phyloP scores from a whole-genome alignment of 306 rosid genomes.

The Dalbergia cochinchinensis region DNA sequence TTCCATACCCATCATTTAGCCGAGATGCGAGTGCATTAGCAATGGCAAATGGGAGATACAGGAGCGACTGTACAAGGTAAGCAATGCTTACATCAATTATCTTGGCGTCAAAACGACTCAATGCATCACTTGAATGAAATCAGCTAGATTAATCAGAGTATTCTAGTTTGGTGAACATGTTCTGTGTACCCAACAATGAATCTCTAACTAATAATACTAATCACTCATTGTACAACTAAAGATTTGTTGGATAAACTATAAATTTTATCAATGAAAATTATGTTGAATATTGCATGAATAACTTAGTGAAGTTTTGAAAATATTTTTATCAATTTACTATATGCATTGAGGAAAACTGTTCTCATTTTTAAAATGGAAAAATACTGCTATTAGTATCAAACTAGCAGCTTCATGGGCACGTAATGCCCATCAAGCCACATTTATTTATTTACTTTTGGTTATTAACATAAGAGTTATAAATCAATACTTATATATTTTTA shows the following conservation, averaged over 20 bases:
- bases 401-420: no score
- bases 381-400: not conserved
- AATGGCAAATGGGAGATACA: constrained; percentile 88
- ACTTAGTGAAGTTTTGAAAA: not conserved
- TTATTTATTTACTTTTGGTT: no score
- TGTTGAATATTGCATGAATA: not conserved
- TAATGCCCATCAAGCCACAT: no score
- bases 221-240: not conserved
- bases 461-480: no score
- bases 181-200: not conserved
- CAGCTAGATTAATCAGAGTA: not conserved
- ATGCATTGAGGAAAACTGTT: not conserved
- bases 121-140: constrained; percentile 23
- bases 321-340: not conserved
- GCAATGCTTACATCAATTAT: constrained; percentile 35
- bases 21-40: constrained; percentile 88
- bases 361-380: constrained; percentile 16
- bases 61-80: constrained; percentile 67
- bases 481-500: no score
- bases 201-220: not conserved
- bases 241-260: not conserved
- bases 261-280: not conserved
- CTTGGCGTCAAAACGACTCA: not conserved
- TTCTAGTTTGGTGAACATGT: not conserved
- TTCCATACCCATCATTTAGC: constrained; percentile 83